Base-by-base conservation (phyloP, 1,284 basidiomycete genomes). In the Testicularia cyperi region DNA sequence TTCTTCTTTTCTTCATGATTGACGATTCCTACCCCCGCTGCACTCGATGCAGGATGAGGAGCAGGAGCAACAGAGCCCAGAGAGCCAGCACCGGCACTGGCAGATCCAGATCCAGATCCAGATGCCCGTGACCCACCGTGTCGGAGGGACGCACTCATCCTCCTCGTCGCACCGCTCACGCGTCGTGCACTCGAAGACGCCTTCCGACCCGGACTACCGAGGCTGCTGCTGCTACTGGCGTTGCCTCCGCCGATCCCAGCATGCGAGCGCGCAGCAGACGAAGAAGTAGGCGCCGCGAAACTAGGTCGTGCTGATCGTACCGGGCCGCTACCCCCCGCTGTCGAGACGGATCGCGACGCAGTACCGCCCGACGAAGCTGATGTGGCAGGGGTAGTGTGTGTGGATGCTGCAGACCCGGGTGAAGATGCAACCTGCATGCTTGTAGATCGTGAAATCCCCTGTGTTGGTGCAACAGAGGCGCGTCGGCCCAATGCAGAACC, bases 1-100 rank as follows among this genome's bases (percentile, higher is more conserved):
- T 83, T 86, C 77, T 92, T 92, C 74, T 83, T 83, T 28, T 51
- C 51, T 37, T 57, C 56, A n/a, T n/a, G n/a, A n/a, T n/a, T n/a
- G n/a, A n/a, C n/a, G n/a, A n/a, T n/a, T n/a, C n/a, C n/a, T n/a
- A n/a, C n/a, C 12, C 39, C 54, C 4, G 24, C 38, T 2, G 48
- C 40, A 9, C 45, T 13, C 5, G 43, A 8, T 10, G 32, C 34
- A 0, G 28, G 13, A 22, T 31, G 34, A 9, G 22, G 9, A 14
- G 35, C n/a, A n/a, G n/a, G n/a, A n/a, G n/a, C n/a, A n/a, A n/a
- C n/a, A n/a, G n/a, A n/a, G n/a, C n/a, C n/a, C n/a, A n/a, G n/a
- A n/a, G n/a, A n/a, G n/a, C n/a, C n/a, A n/a, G n/a, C n/a, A n/a
- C n/a, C n/a, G n/a, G n/a, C n/a, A n/a, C n/a, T n/a, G n/a, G n/a